Base-by-base conservation (phyloP, 192 early-diverging fungal genomes). In the Linnemannia elongata region DNA sequence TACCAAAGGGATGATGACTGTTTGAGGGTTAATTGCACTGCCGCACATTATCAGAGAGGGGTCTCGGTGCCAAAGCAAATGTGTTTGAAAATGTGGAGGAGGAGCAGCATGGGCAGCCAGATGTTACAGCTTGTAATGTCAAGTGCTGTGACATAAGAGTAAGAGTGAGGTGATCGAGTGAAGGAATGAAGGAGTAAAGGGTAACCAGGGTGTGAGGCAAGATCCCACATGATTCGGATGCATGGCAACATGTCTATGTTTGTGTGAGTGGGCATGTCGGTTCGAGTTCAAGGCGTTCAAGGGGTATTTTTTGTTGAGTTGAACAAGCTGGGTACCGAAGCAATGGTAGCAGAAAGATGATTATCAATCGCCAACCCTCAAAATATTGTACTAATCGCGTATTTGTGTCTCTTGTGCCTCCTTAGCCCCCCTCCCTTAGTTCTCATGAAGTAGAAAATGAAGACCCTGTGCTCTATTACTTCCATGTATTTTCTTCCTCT, bases 301-400 rank as follows among this genome's bases (percentile, higher is more conserved):
- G 15, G 35, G 36, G 4, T 71, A 39, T 71, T 17, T 52, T 52
- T 52, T 52, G 69, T 20, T 35, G 60, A 66, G 60, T 15, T 15
- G 60, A 66, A 66, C 60, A 33, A 66, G 60, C 60, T 66, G 60
- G 60, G 60, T 63, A 63, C 12, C 60, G 30, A 63, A n/a, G 27
- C 60, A 63, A 33, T 3, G 30, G 4, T 17, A 66, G 10, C 24
- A n/a, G 10, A 27, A 66, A 66, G 20, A 66, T 73, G 72, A 73
- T 73, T 73, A 73, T 73, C 72, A 73, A 73, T 73, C 72, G 44
- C 72, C 72, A 73, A 49, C 45, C 27, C 72, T 73, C 72, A 41
- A 73, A 45, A 45, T 0, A 18, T 18, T 27, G n/a, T 47, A 49
- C 41, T 73, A 73, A 73, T 5, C 20, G 35, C 24, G n/a, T n/a